phyloP scores from a whole-genome alignment of 257 asterid genomes.

The Solanum etuberosum region DNA sequence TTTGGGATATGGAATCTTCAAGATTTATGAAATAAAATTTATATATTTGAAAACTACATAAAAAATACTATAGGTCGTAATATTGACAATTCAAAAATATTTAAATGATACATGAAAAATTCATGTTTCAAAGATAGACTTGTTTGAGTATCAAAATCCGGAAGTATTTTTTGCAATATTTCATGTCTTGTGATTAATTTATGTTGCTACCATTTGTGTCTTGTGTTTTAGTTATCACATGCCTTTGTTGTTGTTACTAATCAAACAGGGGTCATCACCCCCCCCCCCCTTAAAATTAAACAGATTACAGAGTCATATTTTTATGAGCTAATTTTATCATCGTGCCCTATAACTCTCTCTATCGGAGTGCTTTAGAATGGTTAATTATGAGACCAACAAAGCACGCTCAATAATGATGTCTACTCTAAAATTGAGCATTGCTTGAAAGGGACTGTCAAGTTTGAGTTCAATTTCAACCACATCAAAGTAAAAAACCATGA shows the following conservation, averaged over 20 bases:
- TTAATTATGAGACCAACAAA: constrained; percentile 10
- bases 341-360: neutral
- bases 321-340: neutral
- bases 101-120: too few relatives aligned
- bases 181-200: neutral
- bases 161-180: neutral
- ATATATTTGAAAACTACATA: too few relatives aligned
- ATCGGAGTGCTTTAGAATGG: neutral
- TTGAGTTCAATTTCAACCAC: constrained; percentile 12
- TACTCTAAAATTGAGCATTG: constrained; percentile 12
- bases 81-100: neutral
- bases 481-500: neutral
- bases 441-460: constrained; percentile 28
- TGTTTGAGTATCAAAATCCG: too few relatives aligned
- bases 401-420: constrained; percentile 47
- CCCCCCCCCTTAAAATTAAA: neutral
- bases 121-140: too few relatives aligned
- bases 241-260: neutral
- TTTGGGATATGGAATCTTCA: neutral
- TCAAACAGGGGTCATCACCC: neutral
- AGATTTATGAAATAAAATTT: too few relatives aligned
- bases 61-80: too few relatives aligned
- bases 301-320: neutral
- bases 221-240: neutral
- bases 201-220: neutral